Base-by-base conservation (phyloP, 768 basidiomycete species). In the Steccherinum ochraceum region DNA sequence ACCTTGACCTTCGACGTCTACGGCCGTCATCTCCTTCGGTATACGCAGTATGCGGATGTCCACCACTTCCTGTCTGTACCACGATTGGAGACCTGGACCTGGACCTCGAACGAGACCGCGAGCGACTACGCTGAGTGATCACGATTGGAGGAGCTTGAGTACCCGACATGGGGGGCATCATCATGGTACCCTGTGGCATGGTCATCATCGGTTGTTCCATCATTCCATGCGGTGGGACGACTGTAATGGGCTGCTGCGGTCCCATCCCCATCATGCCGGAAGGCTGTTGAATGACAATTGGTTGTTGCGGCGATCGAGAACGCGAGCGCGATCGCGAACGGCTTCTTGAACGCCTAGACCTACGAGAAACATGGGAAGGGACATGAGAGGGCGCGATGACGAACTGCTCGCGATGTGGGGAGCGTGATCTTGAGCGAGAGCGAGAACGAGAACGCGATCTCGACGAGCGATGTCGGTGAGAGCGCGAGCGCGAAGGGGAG, bases 301-400 rank as follows among this genome's bases (percentile, higher is more conserved):
- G 20, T 23, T 45, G 46, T 21, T 27, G 52, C 3, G 11, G 50
- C 40, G 54, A 45, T 12, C 43, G 53, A 40, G 45, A 19, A n/a
- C 50, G 19, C 20, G 26, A 46, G 67, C 62, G 25, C 57, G 61
- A 46, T 61, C 61, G n/a, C 58, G 52, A 27, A 59, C 61, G 21
- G 49, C 42, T 51, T 19, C 44, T 11, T 45, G 24, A n/a, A 24
- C n/a, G n/a, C n/a, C n/a, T n/a, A n/a, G n/a, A n/a, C n/a, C n/a
- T n/a, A n/a, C n/a, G 12, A 7, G 45, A 12, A 21, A 26, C 30
- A n/a, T 48, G 44, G 42, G 52, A 40, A 52, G 55, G 55, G 19
- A 42, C 20, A 51, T 45, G 47, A 12, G 45, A 42, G 18, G 25
- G 46, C 3, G 45, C 35, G 20, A 52, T 35, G 7, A 47, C 51